These are phyloP conservation scores for Haplosporangium sp. DNA, from an alignment of 371 early-diverging fungal genomes.

Conservation along the genomic window DNA sequence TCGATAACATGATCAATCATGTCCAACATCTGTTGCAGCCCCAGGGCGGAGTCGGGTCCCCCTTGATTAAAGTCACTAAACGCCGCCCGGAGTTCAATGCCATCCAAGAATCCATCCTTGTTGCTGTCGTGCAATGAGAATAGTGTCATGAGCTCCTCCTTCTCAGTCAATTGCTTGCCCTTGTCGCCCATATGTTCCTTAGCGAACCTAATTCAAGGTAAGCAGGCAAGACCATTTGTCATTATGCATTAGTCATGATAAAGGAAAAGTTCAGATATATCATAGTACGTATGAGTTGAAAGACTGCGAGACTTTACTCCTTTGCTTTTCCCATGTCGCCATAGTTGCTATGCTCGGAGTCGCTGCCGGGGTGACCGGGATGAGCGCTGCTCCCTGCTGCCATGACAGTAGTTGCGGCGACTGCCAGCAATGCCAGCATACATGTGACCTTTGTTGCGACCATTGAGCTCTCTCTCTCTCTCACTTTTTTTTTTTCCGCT, in stretches of 20 bases:
- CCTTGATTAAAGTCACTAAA: conserved; percentile 61
- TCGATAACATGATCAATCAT: conserved; percentile 73
- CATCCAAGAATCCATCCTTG: conserved; percentile 74
- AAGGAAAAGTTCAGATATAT: background rate
- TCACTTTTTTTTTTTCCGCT: too few relatives aligned
- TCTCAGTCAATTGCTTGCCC: conserved; percentile 55
- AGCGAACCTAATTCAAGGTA: conserved; percentile 43
- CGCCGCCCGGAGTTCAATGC: conserved; percentile 74
- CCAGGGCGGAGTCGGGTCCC: conserved; percentile 14
- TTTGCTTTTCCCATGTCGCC: conserved; percentile 41
- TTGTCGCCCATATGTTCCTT: conserved; percentile 56
- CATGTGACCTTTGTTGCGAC: background rate
- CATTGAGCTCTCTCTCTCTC: too few relatives aligned
- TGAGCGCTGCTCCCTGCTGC: too few relatives aligned
- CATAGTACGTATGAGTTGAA: background rate
- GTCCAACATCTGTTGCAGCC: conserved; percentile 56
- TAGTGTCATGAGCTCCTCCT: conserved; percentile 64
- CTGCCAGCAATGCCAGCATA: background rate
- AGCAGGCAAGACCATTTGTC: too few relatives aligned
- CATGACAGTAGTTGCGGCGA: background rate
- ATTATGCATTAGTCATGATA: background rate
- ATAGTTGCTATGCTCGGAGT: conserved; percentile 37
- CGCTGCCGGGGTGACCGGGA: background rate
- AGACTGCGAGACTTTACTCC: conserved; percentile 9
- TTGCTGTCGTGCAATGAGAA: conserved; percentile 73